Evolutionary conservation across 129 eudicot genomes (phyloP).

Genomic region (Centella asiatica): DNA sequence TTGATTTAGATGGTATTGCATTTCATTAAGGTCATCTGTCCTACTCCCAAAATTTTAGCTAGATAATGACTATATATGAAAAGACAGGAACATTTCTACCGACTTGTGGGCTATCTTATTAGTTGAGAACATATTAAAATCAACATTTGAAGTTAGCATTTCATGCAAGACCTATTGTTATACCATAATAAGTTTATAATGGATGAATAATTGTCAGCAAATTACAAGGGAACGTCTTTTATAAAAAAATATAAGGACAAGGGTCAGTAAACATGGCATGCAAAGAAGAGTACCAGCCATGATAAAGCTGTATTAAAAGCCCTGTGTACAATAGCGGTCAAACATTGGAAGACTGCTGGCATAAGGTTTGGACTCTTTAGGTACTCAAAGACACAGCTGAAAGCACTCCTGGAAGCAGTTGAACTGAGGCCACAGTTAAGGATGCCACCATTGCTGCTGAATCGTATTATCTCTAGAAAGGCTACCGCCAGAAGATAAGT

Average conservation of each 20-base stretch:
- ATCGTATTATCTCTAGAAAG: constrained; percentile 82
- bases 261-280: not conserved
- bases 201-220: not conserved
- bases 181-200: not conserved
- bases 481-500: constrained; percentile 96
- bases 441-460: constrained; percentile 98
- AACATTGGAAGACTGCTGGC: constrained; percentile 95
- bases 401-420: constrained; percentile 84
- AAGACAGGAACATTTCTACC: not conserved
- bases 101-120: not conserved
- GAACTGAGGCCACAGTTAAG: constrained; percentile 65
- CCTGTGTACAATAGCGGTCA: constrained; percentile 81
- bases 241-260: not conserved
- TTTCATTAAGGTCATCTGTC: not conserved
- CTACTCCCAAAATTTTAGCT: not conserved
- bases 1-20: not conserved
- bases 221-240: not conserved
- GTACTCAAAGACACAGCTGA: constrained; percentile 95
- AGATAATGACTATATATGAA: not conserved
- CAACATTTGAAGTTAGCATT: not conserved
- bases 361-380: constrained; percentile 86
- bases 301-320: constrained; percentile 73
- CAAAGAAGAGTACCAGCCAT: constrained; percentile 69
- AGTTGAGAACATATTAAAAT: not conserved
- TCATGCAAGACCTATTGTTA: constrained; percentile 13